Evolutionary conservation across 2,329 filamentous ascomycete species (phyloP), one percentile per base, ranked within the genome.

Genomic region (Pseudogymnoascus sp.): DNA sequence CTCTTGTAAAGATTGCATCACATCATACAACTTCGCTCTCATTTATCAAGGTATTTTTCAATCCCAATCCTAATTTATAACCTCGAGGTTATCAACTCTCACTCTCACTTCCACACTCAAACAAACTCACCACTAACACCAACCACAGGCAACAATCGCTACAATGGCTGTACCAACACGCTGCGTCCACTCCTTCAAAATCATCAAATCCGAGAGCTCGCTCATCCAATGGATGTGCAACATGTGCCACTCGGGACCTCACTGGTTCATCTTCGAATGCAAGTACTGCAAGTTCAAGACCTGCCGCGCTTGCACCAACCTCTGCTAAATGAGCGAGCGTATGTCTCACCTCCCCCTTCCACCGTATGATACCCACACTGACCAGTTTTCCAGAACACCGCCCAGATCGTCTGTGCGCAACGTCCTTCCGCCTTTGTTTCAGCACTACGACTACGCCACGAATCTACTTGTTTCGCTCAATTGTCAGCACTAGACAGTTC

Each of bases 241-340:
- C 65, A 75, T 86, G 70, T 89, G 86, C 72, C 81, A 84, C 66
- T 83, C 81, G 1, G 86, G 85, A 1, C 85, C 85, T 61, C 82
- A 86, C 74, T 88, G 85, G 83, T 82, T 81, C 75, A 88, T 89
- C 70, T 88, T 83, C 67, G 84, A 89, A 73, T 89, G 86, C 76
- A 78, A 80, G 66, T 87, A 86, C 73, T 89, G 86, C 81, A 85
- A 86, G 73, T 75, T 87, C 61, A 85, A 88, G 75, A 80, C 83
- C 31, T 89, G 86, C 73, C 79, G 84, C 62, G 75, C 79, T 26
- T 88, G 86, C 60, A 68, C 70, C 36, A 70, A 68, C 66, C 31
- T 60, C 16, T 60, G 57, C 14, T 60, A 26, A 11, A 39, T 8
- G 14, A 29, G 7, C 14, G 26, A 10, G 11, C 14, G 47, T 54